Evolutionary conservation across 768 basidiomycete genomes (phyloP), one percentile per base, ranked within the genome.

Genomic region (Suillus variegatus): DNA sequence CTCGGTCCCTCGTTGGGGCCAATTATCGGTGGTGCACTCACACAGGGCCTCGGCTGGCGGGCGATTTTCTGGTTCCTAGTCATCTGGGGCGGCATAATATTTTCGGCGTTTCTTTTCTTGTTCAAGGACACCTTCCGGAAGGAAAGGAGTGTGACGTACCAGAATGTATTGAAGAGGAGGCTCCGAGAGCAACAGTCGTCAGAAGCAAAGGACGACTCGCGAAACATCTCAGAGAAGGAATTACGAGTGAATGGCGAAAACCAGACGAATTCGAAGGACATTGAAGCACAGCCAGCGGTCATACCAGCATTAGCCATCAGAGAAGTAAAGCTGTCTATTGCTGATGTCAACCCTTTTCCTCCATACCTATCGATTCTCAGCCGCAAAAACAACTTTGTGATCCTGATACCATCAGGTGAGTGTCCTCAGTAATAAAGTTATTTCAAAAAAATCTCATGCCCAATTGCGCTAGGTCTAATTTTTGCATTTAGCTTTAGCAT

Each of bases 61-160:
- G 87, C 90, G 1, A 87, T 92, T 1, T 94, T 96, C 76, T 96
- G 91, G 86, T 93, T 94, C 74, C 81, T 93, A 43, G 79, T 87
- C 3, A 87, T 89, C 38, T 79, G 88, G 62, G 84, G 84, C 10
- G 86, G 86, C 2, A 40, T 81, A 16, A 84, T 84, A 54, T 79
- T 85, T 62, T n/a, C 88, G 40, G 75, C 80, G 22, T 89, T 93
- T 74, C 63, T 88, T 32, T 70, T 88, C 20, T 80, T 88, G 73
- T 92, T 95, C 80, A 85, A 85, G 66, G 94, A 97, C 71, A 94
- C 91, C 0, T 96, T 92, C 77, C 84, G 94, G 28, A 82, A 84
- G 67, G 92, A 95, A 72, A 88, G 95, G 58, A 95, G 93, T 63
- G 76, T 91, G 18, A 84, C 86, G 1, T 97, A 95, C 73, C 92